These are phyloP conservation scores for Trichodelitschia bisporula DNA, from an alignment of 495 filamentous ascomycete genomes.

Conservation along the genomic window DNA sequence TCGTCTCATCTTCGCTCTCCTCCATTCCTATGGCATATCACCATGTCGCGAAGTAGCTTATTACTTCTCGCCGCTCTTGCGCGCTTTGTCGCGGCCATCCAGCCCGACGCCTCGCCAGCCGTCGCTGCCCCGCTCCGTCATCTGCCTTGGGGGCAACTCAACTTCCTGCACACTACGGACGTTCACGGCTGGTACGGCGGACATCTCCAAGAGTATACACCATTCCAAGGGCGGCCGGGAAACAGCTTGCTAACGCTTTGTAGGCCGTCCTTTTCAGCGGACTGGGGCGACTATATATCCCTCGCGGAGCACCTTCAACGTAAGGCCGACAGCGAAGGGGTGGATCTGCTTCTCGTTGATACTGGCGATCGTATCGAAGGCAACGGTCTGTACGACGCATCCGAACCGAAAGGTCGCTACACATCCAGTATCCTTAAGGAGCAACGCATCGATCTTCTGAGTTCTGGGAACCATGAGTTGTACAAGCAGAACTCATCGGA, in stretches of 20 bases:
- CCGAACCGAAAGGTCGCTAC: slow-evolving; percentile 65
- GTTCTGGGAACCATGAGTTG: slow-evolving; percentile 85
- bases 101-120: slow-evolving; percentile 62
- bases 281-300: slow-evolving; percentile 96
- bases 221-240: too few species aligned
- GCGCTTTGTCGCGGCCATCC: too few species aligned
- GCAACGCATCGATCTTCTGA: slow-evolving; percentile 64
- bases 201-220: slow-evolving; percentile 65
- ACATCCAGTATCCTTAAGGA: slow-evolving; percentile 64
- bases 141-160: slow-evolving; percentile 73
- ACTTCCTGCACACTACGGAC: slow-evolving; percentile 86
- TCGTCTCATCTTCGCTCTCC: too few species aligned
- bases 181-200: slow-evolving; percentile 91
- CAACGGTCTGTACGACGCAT: slow-evolving; percentile 88
- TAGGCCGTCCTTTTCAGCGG: slow-evolving; percentile 75
- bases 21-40: too few species aligned
- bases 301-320: slow-evolving; percentile 62
- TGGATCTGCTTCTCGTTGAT: slow-evolving; percentile 73
- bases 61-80: too few species aligned
- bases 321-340: slow-evolving; percentile 49
- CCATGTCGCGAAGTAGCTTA: too few species aligned
- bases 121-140: slow-evolving; percentile 58
- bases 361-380: slow-evolving; percentile 89
- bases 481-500: slow-evolving; percentile 58
- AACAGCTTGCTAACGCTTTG: too few species aligned